Evolutionary conservation across 495 filamentous ascomycete genomes (phyloP), one percentile per base, ranked within the genome.

Genomic region (Aspergillus asperescens): DNA sequence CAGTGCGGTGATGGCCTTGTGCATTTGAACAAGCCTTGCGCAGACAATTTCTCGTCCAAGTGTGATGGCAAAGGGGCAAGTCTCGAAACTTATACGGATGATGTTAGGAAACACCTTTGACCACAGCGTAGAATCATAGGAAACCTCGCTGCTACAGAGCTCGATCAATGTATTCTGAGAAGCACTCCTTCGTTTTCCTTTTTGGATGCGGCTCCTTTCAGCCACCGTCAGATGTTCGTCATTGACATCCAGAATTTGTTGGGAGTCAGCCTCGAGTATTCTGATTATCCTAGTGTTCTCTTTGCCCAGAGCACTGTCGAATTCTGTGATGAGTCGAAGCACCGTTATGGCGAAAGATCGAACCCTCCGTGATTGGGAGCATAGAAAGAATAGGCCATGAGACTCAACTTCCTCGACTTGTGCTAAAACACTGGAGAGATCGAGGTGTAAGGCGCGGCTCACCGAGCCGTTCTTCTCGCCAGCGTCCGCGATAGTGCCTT

Each of bases 41-140:
- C 92, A 99, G 35, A 99, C 85, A 51, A 95, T 82, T 57, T 96
- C 93, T 46, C 93, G 79, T 13, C 89, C 89, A 22, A 96, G 79
- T 0, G 87, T 91, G 28, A 97, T 86, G 12, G 91, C 90, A 62
- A 90, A 88, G 1, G 89, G 87, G 61, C 92, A 96, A 39, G 86
- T 84, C 63, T 97, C 88, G 59, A 89, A 93, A 40, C 88, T 91
- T 52, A 94, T 86, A 5, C 90, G 83, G 35, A 97, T 86, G 24
- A 99, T 81, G 64, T 95, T 97, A 7, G 93, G 94, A 59, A 99
- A 99, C 7, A 96, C 83, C 63, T 96, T 96, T 62, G 93, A 91
- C 93, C 93, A 99, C 39, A 99, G 67, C 0, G 89, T 94, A 4
- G 90, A 85, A 62, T 98, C 93, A 60, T 96, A 95, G 3, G 89